Conservation (phyloP, 805 yeast genomes). For the Tetrapisispora namnaoensis region DNA sequence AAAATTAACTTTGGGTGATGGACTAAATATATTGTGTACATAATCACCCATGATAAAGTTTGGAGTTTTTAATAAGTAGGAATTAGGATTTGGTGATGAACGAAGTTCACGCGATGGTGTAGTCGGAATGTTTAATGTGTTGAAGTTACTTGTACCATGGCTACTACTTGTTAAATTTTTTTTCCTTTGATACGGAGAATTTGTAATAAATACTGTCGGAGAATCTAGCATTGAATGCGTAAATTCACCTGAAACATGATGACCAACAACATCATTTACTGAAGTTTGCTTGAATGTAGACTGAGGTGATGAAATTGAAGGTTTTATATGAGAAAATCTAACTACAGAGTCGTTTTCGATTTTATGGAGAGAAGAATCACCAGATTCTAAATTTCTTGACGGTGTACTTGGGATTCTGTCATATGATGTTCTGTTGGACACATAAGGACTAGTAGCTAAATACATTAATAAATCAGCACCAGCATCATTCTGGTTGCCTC, state of each 20-base stretch:
- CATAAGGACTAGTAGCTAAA: constrained; percentile 29
- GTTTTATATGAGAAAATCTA: constrained; percentile 24
- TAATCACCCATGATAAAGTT: constrained; percentile 31
- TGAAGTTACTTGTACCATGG: neutral
- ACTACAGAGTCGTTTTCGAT: constrained; percentile 14
- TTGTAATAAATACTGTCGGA: constrained; percentile 15
- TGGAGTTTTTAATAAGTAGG: constrained; percentile 21
- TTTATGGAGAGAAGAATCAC: neutral
- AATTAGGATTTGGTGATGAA: constrained; percentile 4
- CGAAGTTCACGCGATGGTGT: constrained; percentile 25
- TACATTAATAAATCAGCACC: constrained; percentile 31
- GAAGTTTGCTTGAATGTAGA: constrained; percentile 24
- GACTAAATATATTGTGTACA: constrained; percentile 29
- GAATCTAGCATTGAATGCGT: constrained; percentile 21
- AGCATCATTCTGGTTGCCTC: constrained; percentile 16
- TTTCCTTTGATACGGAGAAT: constrained; percentile 13
- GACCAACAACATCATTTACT: constrained; percentile 2
- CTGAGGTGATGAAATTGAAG: constrained; percentile 23
- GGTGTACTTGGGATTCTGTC: constrained; percentile 23
- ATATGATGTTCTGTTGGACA: neutral
- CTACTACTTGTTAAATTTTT: constrained; percentile 1
- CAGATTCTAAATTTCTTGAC: constrained; percentile 4
- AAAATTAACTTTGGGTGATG: constrained; percentile 24
- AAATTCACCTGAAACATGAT: constrained; percentile 3
- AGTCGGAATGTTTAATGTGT: constrained; percentile 13